A percentile compares a stretch with the other conserved stretches of the same genome.
Conservation (phyloP, 108 stramenopile species). For the Skeletonema tropicum region DNA sequence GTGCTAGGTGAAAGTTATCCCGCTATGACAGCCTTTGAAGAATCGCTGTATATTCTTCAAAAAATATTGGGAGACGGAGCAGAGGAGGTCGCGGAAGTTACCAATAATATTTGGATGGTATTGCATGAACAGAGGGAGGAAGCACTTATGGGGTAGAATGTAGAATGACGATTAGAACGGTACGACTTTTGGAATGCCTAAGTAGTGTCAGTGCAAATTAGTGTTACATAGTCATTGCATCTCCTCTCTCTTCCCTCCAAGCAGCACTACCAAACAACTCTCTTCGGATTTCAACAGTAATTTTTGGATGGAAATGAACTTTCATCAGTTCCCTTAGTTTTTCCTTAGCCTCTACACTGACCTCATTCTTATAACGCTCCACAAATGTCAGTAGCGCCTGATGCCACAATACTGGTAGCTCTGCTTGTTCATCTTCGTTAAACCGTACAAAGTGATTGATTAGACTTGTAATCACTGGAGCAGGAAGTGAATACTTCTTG, state of each 20-base stretch:
- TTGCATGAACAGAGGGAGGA: constrained; percentile 22
- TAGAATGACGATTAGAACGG: background rate
- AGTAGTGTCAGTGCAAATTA: background rate
- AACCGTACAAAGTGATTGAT: constrained; percentile 93
- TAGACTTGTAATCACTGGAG: constrained; percentile 88
- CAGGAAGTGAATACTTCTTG: constrained; percentile 98
- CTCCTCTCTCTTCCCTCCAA: constrained; percentile 75
- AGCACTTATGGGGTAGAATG: background rate
- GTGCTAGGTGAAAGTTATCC: too few species aligned
- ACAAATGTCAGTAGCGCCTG: constrained; percentile 93
- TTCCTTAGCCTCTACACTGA: constrained; percentile 84
- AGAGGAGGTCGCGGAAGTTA: constrained; percentile 23
- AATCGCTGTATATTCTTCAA: constrained; percentile 23
- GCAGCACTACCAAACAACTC: constrained; percentile 92
- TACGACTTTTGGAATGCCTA: background rate
- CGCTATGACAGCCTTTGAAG: constrained; percentile 29
- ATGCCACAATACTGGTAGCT: constrained; percentile 97
- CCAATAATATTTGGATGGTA: constrained; percentile 32
- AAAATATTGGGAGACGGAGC: constrained; percentile 19
- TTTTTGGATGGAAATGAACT: constrained; percentile 92
- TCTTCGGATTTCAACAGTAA: constrained; percentile 95
- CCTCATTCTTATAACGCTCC: constrained; percentile 93
- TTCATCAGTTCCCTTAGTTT: constrained; percentile 80
- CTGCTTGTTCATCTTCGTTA: constrained; percentile 44
- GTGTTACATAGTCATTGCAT: constrained; percentile 1